phyloP scores from a whole-genome alignment of 75 land plant genomes.

The Sequoia sempervirens region DNA sequence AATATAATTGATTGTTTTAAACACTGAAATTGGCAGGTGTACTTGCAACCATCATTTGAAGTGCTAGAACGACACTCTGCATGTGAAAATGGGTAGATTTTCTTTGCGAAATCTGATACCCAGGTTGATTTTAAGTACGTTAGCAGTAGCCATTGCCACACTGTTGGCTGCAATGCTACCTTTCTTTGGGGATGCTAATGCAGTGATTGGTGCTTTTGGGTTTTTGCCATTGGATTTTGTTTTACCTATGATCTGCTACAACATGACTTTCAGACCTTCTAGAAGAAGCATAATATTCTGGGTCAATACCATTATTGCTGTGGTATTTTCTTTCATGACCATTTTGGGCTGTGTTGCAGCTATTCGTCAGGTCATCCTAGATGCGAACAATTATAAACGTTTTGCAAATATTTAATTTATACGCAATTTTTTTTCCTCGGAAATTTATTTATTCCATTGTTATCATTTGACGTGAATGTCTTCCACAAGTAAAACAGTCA shows the following conservation, averaged over 20 bases:
- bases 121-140: slow-evolving; percentile 40
- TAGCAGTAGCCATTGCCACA: slow-evolving; percentile 35
- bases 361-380: slow-evolving; percentile 50
- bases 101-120: slow-evolving; percentile 58
- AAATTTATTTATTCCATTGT: too few relatives aligned
- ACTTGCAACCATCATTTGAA: slow-evolving; percentile 73
- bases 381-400: slow-evolving; percentile 52
- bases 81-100: slow-evolving; percentile 37
- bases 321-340: slow-evolving; percentile 31
- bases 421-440: too few relatives aligned
- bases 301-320: slow-evolving; percentile 38
- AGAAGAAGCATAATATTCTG: slow-evolving; percentile 32
- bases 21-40: slow-evolving; percentile 38
- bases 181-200: slow-evolving; percentile 80
- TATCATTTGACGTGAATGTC: too few relatives aligned
- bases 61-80: slow-evolving; percentile 44
- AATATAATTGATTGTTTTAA: not conserved
- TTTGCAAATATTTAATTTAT: slow-evolving; percentile 44
- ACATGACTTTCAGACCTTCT: slow-evolving; percentile 54
- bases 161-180: slow-evolving; percentile 79
- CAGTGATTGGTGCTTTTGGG: slow-evolving; percentile 74
- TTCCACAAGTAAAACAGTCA: too few relatives aligned
- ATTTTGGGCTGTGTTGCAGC: slow-evolving; percentile 54
- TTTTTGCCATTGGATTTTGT: slow-evolving; percentile 75
- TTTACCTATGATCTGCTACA: slow-evolving; percentile 54